Base-by-base conservation (phyloP, 1,284 basidiomycete genomes). In the Naganishia cerealis region DNA sequence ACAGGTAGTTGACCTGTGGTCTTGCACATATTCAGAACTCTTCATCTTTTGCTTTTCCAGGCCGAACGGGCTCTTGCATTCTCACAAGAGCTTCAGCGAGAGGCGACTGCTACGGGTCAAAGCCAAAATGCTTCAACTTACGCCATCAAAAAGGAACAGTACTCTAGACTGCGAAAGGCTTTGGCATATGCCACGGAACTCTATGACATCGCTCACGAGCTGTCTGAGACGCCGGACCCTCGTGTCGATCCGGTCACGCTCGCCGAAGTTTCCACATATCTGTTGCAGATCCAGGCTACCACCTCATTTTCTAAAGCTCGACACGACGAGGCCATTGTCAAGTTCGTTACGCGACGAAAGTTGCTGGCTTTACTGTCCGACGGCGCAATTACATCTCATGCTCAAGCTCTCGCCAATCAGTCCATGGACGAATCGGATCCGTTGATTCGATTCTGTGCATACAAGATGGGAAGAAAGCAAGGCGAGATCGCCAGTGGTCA, bases 381-480 rank as follows among this genome's bases (percentile, higher is more conserved):
- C 29, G 81, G 83, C 15, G 89, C 90, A 2, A 78, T 80, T n/a
- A 88, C 88, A n/a, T 93, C 91, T 74, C 87, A 90, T 54, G 90
- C 92, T 66, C 92, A 96, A 80, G 95, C 94, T 0, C 85, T 98
- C 6, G 91, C 92, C 13, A 86, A 87, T 40, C 85, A 91, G 61
- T 91, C 92, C 75, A 85, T 89, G 21, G 94, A 98, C 77, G 88
- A 90, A 70, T 87, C 94, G 70, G 89, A 92, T 52, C 92, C 95
- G 0, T 88, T 96, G 79, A 91, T 98, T 70, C 85, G 95, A 59
- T 90, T 94, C 81, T 92, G 90, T 72, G 93, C 94, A 0, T 95
- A 98, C 77, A 90, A 94, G 76, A 84, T 95, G 36, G 82, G 82
- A 16, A 33, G 67, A 55, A 61, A 52, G 42, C 56, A 63, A 29